Evolutionary conservation across 345 rosid species (phyloP), one percentile per base, ranked within the genome.

Genomic region (Lepidium africanum): DNA sequence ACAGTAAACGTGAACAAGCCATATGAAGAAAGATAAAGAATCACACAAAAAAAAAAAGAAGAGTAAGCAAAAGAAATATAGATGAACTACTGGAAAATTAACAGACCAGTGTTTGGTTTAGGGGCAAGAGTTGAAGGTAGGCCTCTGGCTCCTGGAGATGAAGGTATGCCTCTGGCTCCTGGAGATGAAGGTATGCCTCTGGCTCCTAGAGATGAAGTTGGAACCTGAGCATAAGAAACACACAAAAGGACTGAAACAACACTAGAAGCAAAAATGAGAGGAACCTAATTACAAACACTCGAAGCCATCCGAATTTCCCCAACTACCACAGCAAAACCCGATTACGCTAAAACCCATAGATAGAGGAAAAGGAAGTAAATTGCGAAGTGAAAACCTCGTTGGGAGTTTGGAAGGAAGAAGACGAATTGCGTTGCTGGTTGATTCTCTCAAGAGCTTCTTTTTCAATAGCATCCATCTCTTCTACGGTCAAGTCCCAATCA

Each of bases 401-500:
- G 1, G 14, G 53, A 72, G 11, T 46, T 14, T 4, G 69, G 11
- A 30, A 27, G 33, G 82, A 60, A 6, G 76, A 70, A 35, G 79
- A 41, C 3, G 73, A 21, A 11, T 53, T 53, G 57, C 83, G 86
- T 13, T 74, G 73, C 45, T 81, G 87, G 51, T 83, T 86, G 59
- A 90, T 72, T 68, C 71, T 85, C 30, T 59, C 83, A 48, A 82
- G 76, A 74, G 98, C 98, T 50, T 86, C 82, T 67, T 82, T 82
- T 70, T 92, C 98, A 7, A 92, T 81, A 60, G 72, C 83, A 59
- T 89, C 97, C 47, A 87, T 69, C 58, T 91, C 96, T 77, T 91
- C 96, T 2, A 82, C 76, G 14, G 83, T 89, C 58, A 85, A 81
- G 52, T 85, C 96, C 91, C 91, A 91, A 50, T 91, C 71, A 50